Conservation (phyloP, 2,329 filamentous ascomycete species). For the Zymoseptoria pseudotritici region DNA sequence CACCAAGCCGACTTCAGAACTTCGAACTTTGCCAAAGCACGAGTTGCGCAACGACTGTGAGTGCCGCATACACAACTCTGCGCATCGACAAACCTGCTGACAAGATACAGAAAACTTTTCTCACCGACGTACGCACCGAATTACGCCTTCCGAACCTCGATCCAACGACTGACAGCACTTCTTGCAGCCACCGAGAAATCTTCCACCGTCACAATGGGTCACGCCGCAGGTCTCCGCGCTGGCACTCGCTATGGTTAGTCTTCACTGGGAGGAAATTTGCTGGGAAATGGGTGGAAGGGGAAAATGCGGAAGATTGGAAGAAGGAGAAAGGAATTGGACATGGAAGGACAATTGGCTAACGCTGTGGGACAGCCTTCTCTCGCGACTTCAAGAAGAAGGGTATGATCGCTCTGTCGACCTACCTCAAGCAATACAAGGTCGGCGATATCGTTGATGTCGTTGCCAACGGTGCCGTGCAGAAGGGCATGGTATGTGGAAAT, state of each 20-base stretch:
- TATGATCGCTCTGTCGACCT: constrained; percentile 86
- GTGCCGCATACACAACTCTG: not conserved
- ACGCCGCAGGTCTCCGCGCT: constrained; percentile 41
- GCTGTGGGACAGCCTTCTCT: constrained; percentile 58
- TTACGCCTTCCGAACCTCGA: not conserved
- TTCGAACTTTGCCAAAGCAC: not conserved
- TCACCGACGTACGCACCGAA: not conserved
- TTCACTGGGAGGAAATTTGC: constrained; percentile 2
- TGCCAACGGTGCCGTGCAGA: constrained; percentile 96
- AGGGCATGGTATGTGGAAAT: constrained; percentile 63
- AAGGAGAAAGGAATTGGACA: constrained; percentile 4
- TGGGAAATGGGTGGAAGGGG: not conserved
- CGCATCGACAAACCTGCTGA: not conserved
- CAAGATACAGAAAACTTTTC: not conserved
- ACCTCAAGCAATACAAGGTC: constrained; percentile 92
- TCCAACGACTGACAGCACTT: constrained; percentile 12
- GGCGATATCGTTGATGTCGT: constrained; percentile 99
- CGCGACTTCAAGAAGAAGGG: constrained; percentile 93
- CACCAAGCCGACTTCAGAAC: not conserved
- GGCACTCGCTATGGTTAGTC: constrained; percentile 37
- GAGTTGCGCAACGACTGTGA: not conserved
- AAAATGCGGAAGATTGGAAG: constrained; percentile 4
- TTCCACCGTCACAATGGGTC: constrained; percentile 44
- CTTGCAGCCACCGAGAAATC: constrained; percentile 18
- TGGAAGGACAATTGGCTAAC: constrained; percentile 41